Base-by-base conservation (phyloP, 768 basidiomycete species). In the Lactarius hatsudake region DNA sequence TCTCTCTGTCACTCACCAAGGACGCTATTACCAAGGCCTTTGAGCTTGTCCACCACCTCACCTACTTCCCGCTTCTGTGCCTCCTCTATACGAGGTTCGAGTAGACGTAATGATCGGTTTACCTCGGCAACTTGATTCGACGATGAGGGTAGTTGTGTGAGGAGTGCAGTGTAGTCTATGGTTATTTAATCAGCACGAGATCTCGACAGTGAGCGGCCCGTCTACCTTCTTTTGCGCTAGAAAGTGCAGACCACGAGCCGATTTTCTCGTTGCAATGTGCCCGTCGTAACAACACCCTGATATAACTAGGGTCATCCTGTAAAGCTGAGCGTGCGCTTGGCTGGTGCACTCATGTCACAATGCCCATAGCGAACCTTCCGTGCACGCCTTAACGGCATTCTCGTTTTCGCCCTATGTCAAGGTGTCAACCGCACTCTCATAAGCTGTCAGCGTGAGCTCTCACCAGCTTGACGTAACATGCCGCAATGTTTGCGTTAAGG, bases 31-130 rank as follows among this genome's bases (percentile, higher is more conserved):
- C 96, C 96, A 9, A 99, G 77, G 5, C 89, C 91, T 75, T 99
- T 98, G 63, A 99, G 76, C 78, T 98, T 97, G 68, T 81, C 86
- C 73, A 98, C 65, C 93, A 98, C 97, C 78, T 98, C 96, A 2
- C 84, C 83, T 55, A 91, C 95, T 78, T 98, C 95, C 69, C 79
- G 81, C 77, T 94, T 91, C 78, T 94, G 92, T 20, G 91, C 90
- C 17, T 80, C 83, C 73, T 90, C 88, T 43, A 90, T 77, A 10
- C 89, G 86, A 58, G 87, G 86, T 64, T 89, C 88, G 20, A 98
- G 75, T 3, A 74, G 73, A 6, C 75, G 76, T 9, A 93, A 79
- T 15, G 84, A 80, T 43, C 78, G 78, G 54, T 81, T 79, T 48
- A 86, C 79, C 28, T 85, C 82, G 3, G 76, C 72, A 18, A 75